phyloP scores from a whole-genome alignment of 352 stramenopile species.

The Globisporangium yorkense region DNA sequence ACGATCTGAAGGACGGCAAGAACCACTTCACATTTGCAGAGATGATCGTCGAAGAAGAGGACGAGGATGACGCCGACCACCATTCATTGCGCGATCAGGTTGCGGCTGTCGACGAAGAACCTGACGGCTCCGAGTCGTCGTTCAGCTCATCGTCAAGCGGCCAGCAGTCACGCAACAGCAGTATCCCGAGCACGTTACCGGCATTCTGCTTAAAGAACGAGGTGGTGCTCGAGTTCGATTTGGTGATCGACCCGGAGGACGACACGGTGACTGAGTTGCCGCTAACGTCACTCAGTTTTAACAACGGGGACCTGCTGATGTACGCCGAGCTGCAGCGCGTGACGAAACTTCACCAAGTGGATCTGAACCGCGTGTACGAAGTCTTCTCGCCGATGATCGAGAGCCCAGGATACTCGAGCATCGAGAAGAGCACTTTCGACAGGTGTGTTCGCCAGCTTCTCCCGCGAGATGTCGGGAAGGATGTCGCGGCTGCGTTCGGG shows the following conservation, averaged over 20 bases:
- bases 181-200: constrained; percentile 53
- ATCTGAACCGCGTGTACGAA: constrained; percentile 59
- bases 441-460: constrained; percentile 60
- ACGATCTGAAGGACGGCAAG: constrained; percentile 21
- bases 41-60: constrained; percentile 65
- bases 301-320: constrained; percentile 82
- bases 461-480: constrained; percentile 36
- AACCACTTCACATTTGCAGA: constrained; percentile 61
- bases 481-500: constrained; percentile 58
- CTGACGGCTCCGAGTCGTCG: constrained; percentile 21
- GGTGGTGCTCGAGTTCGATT: constrained; percentile 78
- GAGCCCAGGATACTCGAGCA: constrained; percentile 34
- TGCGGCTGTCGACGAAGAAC: constrained; percentile 6
- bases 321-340: constrained; percentile 76
- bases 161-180: constrained; percentile 37
- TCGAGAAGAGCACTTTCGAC: constrained; percentile 82
- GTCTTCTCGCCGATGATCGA: constrained; percentile 75
- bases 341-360: constrained; percentile 64
- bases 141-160: constrained; percentile 58
- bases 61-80: constrained; percentile 39
- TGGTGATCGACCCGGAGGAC: constrained; percentile 60
- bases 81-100: background rate
- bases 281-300: constrained; percentile 63
- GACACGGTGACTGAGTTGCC: constrained; percentile 60
- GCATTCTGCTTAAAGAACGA: constrained; percentile 79